Base-by-base conservation (phyloP, 2,329 filamentous ascomycete species). In the Didymella pinodella region DNA sequence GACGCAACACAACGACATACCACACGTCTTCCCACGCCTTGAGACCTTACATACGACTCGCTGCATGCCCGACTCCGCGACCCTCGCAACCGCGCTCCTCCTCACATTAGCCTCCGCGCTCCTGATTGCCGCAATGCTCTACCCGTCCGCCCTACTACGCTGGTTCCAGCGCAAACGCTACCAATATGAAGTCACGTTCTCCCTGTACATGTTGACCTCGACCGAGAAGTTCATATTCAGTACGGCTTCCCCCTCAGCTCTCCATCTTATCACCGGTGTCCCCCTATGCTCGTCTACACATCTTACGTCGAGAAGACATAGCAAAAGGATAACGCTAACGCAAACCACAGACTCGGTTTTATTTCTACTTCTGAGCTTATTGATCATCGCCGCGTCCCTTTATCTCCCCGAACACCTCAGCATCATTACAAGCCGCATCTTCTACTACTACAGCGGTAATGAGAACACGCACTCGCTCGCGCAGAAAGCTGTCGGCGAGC, bases 221-320 rank as follows among this genome's bases (percentile, higher is more conserved):
- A 93, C 90, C 51, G 95, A 99, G 83, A 97, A 97, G 79, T 94
- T 97, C 80, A 89, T 97, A 71, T 96, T 98, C 81, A 98, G 95
- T 98, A 85, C 57, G 92, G 11, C 3, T 25, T 18, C 5, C 34
- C 34, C 11, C 6, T 12, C 22, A 22, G 3, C 22, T 3, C 22
- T 22, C 22, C 22, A 22, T 22, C 22, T 22, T 3, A 22, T 22
- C 16, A 34, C 14, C 8, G 16, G 6, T 7, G 32, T 6, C 32
- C 32, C 32, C 32, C 8, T 36, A n/a, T 45, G 43, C 43, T 14
- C 7, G 26, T 11, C 43, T 8, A 22, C 3, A 22, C 22, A 22
- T 22, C 22, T 22, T 22, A 22, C 22, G 22, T 22, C 22, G 22
- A 22, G 22, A 3, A 3, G 22, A 22, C 22, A 22, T 22, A 22